phyloP scores from a whole-genome alignment of 306 rosid genomes.

The Cicer yamashitae region DNA sequence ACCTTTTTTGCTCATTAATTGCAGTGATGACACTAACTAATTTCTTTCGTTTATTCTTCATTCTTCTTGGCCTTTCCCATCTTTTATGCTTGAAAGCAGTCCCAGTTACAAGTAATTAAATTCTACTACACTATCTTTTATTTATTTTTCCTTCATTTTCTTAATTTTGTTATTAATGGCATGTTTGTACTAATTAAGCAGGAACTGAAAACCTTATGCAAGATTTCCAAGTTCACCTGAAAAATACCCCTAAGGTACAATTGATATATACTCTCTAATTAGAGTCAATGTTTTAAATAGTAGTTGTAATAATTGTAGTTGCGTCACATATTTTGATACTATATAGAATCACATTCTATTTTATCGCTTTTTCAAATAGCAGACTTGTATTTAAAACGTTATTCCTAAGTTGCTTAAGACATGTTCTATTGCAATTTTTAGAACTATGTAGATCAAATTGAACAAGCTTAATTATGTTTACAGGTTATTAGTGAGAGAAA shows the following conservation, averaged over 20 bases:
- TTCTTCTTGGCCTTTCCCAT: conserved; percentile 61
- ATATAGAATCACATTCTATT: no score
- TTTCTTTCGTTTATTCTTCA: conserved; percentile 61
- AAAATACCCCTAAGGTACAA: conserved; percentile 48
- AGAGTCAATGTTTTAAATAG: no score
- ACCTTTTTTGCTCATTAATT: conserved; percentile 31
- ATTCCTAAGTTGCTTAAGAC: conserved; percentile 15
- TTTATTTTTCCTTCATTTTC: conserved; percentile 11
- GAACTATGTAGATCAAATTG: background rate
- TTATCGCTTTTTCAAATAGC: no score
- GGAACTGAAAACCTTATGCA: conserved; percentile 70
- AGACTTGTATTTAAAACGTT: no score
- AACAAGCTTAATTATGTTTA: background rate
- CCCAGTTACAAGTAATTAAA: conserved; percentile 71
- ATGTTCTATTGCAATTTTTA: background rate
- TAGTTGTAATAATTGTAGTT: no score
- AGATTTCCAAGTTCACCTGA: conserved; percentile 49
- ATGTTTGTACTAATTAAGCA: conserved; percentile 41
- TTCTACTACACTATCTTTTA: background rate
- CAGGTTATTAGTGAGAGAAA: conserved; percentile 53
- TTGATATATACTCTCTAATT: background rate
- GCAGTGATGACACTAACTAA: conserved; percentile 48
- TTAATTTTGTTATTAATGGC: background rate
- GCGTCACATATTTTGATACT: no score
- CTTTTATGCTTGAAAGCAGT: conserved; percentile 65